phyloP scores from a whole-genome alignment of 1,284 basidiomycete genomes.

The Megacollybia platyphylla region DNA sequence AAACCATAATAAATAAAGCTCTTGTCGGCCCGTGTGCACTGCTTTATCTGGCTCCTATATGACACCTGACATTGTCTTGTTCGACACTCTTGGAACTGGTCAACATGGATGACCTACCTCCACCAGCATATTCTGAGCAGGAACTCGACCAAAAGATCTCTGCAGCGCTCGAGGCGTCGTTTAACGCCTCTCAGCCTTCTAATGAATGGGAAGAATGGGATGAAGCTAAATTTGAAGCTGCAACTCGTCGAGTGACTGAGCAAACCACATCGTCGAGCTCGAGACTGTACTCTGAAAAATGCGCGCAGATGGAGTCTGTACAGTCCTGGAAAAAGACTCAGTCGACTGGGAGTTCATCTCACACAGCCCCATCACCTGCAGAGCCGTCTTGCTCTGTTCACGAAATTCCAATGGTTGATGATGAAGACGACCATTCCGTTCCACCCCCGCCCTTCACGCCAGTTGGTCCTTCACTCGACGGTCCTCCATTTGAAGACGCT shows the following conservation, averaged over 20 bases:
- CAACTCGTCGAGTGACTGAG: conserved; percentile 1
- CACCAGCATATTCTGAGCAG: conserved; percentile 38
- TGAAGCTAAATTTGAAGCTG: conserved; percentile 26
- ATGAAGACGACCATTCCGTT: conserved; percentile 15
- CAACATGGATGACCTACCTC: conserved; percentile 18
- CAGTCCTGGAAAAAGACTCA: too few species aligned
- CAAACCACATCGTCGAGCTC: too few species aligned
- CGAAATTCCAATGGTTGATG: conserved; percentile 7
- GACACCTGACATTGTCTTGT: background rate
- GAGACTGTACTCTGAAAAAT: too few species aligned
- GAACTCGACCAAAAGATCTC: conserved; percentile 45
- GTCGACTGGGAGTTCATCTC: too few species aligned
- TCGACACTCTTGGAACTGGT: background rate
- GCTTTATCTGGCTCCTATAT: too few species aligned
- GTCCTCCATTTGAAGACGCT: conserved; percentile 23
- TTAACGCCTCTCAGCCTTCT: conserved; percentile 14
- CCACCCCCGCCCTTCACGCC: conserved; percentile 31
- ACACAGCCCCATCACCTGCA: background rate
- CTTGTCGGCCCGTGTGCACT: too few species aligned
- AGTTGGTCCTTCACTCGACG: conserved; percentile 24
- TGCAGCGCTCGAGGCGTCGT: conserved; percentile 22
- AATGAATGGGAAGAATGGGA: conserved; percentile 42
- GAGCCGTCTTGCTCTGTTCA: conserved; percentile 5
- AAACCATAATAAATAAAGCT: too few species aligned
- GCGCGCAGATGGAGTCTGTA: too few species aligned